phyloP scores from a whole-genome alignment of 1,139 yeast genomes.

The Geotrichum reessii region DNA sequence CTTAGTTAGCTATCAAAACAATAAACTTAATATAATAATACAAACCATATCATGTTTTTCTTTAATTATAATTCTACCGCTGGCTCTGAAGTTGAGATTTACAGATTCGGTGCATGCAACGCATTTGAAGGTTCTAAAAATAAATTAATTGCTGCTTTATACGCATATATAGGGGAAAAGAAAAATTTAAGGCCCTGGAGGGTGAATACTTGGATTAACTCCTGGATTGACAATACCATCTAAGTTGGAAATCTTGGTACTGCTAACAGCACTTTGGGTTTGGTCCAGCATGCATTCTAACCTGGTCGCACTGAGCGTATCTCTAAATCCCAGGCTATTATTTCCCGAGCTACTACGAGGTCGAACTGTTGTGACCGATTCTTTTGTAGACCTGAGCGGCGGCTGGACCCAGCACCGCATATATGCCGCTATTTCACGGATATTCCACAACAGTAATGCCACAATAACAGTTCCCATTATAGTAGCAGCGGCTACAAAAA shows the following conservation, averaged over 20 bases:
- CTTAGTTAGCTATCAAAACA: too few species aligned
- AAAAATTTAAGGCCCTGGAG: too few species aligned
- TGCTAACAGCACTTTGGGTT: background rate
- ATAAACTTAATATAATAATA: too few species aligned
- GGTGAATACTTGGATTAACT: too few species aligned
- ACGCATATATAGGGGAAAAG: too few species aligned
- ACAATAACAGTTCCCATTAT: background rate
- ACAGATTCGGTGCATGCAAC: too few species aligned
- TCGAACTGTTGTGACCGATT: background rate
- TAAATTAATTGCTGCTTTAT: too few species aligned
- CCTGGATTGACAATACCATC: too few species aligned
- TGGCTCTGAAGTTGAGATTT: too few species aligned
- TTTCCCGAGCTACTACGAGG: background rate
- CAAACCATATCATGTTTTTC: too few species aligned
- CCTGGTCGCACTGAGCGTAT: background rate
- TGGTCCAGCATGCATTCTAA: background rate
- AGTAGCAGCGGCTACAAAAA: background rate
- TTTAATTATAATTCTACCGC: too few species aligned
- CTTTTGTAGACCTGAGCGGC: background rate
- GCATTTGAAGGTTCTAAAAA: too few species aligned
- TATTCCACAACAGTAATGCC: background rate
- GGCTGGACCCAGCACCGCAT: background rate
- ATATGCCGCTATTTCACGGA: background rate
- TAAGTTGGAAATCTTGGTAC: background rate
- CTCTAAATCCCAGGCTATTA: background rate